Percentiles rank a stretch among this genome's conserved stretches.
Evolutionary conservation across 345 rosid genomes (phyloP).

Genomic region (Dovyalis caffra): DNA sequence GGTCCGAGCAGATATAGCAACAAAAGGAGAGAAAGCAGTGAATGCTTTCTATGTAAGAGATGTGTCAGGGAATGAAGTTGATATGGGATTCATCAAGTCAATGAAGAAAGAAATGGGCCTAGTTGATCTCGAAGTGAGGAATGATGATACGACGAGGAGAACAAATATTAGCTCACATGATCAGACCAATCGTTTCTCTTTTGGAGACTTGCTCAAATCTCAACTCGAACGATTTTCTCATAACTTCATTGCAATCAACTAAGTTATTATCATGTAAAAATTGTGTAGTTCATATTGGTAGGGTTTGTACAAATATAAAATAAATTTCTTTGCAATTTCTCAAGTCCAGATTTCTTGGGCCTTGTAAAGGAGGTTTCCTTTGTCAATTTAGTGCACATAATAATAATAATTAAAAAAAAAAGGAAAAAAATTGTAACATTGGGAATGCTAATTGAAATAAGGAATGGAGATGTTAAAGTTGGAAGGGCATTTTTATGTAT

Average conservation of each 20-base stretch:
- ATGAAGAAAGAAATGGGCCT: conserved; percentile 67
- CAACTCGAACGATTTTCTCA: conserved; percentile 51
- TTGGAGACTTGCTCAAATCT: conserved; percentile 49
- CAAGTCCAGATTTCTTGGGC: too few species aligned
- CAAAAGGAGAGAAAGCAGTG: conserved; percentile 53
- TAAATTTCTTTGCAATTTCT: neutral
- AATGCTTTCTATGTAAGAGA: conserved; percentile 58
- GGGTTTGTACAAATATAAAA: neutral
- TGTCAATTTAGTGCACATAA: too few species aligned
- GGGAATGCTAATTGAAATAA: too few species aligned
- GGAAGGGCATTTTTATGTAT: too few species aligned
- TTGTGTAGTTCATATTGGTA: neutral
- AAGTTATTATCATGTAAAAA: conserved; percentile 9
- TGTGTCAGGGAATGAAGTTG: conserved; percentile 52
- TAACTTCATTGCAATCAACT: conserved; percentile 36
- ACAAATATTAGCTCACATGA: conserved; percentile 7
- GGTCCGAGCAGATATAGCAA: conserved; percentile 66
- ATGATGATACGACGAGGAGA: conserved; percentile 12
- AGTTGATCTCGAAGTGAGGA: conserved; percentile 45
- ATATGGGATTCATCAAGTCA: conserved; percentile 57
- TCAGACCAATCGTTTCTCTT: conserved; percentile 34
- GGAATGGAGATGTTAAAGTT: too few species aligned
- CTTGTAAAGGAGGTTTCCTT: too few species aligned
- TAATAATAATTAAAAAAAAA: too few species aligned
- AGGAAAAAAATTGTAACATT: too few species aligned